Base-by-base conservation (phyloP, 208 protist species). In the Acanthamoeba lugdunensis region DNA sequence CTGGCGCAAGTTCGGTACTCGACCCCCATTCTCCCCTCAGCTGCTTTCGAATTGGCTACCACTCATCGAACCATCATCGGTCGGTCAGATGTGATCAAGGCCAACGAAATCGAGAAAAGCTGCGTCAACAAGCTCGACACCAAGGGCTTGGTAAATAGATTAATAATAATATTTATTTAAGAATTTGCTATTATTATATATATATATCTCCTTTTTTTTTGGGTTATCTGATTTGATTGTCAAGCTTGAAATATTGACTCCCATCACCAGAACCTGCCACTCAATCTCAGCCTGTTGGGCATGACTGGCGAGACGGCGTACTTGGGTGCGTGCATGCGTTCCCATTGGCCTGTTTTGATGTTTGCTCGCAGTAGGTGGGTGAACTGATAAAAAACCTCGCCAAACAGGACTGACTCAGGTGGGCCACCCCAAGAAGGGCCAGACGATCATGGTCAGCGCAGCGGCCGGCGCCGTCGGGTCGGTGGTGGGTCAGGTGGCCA, bases 381-480 rank as follows among this genome's bases (percentile, higher is more conserved):
- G 30, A n/a, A n/a, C 23, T 58, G 0, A 23, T 1, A 11, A 58
- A 16, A n/a, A n/a, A n/a, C n/a, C n/a, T n/a, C n/a, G n/a, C n/a
- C n/a, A 6, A 23, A 30, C 87, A 30, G 88, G 88, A 23, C 33
- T 96, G 1, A 11, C 28, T 3, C 2, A 94, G 7, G 90, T 96
- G 48, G 93, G 67, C 23, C 48, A 95, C n/a, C 95, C 95, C n/a
- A 94, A 97, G 52, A 41, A 90, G 79, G 96, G 96, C 30, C 88
- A 97, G 73, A 97, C 95, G 5, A n/a, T 96, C 4, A 30, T 96
- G n/a, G 91, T 97, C 8, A 73, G 50, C n/a, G 96, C 90, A 4
- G 96, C 94, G 1, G 71, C 94, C 11, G 96, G 96, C 4, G 95
- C 84, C 21, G 96, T 96, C 14, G 95, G 95, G 33, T 88, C 67